These are phyloP conservation scores for Cutaneotrichosporon sp. DNA, from an alignment of 1,284 basidiomycete genomes.

Conservation along the genomic window DNA sequence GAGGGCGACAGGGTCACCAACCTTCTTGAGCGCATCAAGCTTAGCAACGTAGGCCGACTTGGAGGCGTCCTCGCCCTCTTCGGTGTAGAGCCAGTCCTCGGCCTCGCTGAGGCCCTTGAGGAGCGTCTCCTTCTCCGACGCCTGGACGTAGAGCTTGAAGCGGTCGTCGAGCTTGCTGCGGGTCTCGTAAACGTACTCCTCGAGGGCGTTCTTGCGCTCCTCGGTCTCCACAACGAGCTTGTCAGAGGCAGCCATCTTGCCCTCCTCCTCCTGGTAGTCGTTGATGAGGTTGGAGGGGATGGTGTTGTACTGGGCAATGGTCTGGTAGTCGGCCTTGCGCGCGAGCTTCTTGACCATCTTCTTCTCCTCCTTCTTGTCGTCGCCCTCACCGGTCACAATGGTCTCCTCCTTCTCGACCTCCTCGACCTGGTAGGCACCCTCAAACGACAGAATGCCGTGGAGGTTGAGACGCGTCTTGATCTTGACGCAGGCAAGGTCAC, in stretches of 20 bases:
- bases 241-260: constrained; percentile 80
- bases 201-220: constrained; percentile 93
- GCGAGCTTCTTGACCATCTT: constrained; percentile 63
- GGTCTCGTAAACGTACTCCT: constrained; percentile 95
- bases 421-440: constrained; percentile 74
- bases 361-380: constrained; percentile 68
- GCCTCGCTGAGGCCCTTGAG: constrained; percentile 67
- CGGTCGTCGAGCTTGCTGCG: constrained; percentile 86
- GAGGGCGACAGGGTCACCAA: constrained; percentile 79
- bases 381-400: constrained; percentile 55
- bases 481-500: constrained; percentile 76
- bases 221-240: constrained; percentile 94
- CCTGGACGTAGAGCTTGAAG: constrained; percentile 69
- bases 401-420: constrained; percentile 69
- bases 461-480: constrained; percentile 82
- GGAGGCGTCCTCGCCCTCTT: constrained; percentile 89
- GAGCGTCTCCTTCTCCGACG: constrained; percentile 73
- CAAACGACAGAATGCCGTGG: constrained; percentile 82
- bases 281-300: constrained; percentile 66
- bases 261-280: constrained; percentile 71
- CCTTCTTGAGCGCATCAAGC: constrained; percentile 73
- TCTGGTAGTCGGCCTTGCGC: constrained; percentile 76
- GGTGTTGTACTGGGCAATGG: constrained; percentile 64
- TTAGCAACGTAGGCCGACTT: constrained; percentile 84
- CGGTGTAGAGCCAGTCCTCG: constrained; percentile 93